These are phyloP conservation scores for Mycena haematopus DNA, from an alignment of 768 basidiomycete genomes.

Conservation along the genomic window DNA sequence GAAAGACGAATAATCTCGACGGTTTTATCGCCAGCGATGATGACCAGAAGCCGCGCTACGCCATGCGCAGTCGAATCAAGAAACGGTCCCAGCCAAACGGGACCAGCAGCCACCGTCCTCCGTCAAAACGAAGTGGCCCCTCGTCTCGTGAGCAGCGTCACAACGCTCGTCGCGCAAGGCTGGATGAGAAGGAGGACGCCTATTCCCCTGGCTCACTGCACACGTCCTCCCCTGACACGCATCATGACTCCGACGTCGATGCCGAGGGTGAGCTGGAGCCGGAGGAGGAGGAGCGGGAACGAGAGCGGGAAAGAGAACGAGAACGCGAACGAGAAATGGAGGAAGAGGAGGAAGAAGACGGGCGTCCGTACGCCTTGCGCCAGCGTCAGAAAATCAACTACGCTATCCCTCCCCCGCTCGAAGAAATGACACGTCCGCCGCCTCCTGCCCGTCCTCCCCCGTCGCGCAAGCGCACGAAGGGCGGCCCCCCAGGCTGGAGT, in stretches of 20 bases:
- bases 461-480: slow-evolving; percentile 43
- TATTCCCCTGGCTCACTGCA: slow-evolving; percentile 62
- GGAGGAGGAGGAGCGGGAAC: slow-evolving; percentile 42
- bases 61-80: slow-evolving; percentile 48
- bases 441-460: slow-evolving; percentile 29
- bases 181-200: slow-evolving; percentile 50
- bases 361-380: slow-evolving; percentile 67
- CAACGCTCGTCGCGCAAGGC: slow-evolving; percentile 55
- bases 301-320: slow-evolving; percentile 41
- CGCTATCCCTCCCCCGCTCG: slow-evolving; percentile 80
- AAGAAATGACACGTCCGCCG: slow-evolving; percentile 64
- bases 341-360: slow-evolving; percentile 46
- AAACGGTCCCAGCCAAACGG: slow-evolving; percentile 24
- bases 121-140: slow-evolving; percentile 23
- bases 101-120: slow-evolving; percentile 23
- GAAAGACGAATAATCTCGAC: slow-evolving; percentile 33
- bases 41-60: slow-evolving; percentile 48
- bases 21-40: slow-evolving; percentile 53
- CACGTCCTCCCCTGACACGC: slow-evolving; percentile 47
- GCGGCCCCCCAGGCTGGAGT: slow-evolving; percentile 69
- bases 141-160: slow-evolving; percentile 39
- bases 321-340: slow-evolving; percentile 40
- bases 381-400: slow-evolving; percentile 78
- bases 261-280: slow-evolving; percentile 44
- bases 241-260: slow-evolving; percentile 46